Evolutionary conservation across 805 yeast genomes (phyloP).

Genomic region (Wickerhamomyces bovis): DNA sequence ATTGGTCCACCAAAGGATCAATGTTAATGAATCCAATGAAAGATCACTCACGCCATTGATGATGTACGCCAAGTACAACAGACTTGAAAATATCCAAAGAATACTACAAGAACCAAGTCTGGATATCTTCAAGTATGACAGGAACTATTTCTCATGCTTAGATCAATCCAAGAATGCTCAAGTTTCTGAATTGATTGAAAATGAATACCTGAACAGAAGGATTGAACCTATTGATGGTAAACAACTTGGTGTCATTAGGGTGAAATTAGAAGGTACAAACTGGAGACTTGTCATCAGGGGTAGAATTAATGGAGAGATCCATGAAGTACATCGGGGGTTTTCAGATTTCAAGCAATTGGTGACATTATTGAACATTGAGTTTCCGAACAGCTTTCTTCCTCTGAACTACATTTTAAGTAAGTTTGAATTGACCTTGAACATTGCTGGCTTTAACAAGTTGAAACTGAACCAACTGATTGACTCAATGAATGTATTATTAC

Average conservation of each 20-base stretch:
- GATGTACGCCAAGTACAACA: constrained; percentile 62
- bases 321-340: constrained; percentile 23
- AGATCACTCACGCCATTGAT: constrained; percentile 64
- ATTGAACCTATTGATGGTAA: constrained; percentile 19
- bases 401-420: constrained; percentile 17
- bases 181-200: constrained; percentile 32
- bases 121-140: constrained; percentile 31
- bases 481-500: constrained; percentile 43
- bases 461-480: constrained; percentile 42
- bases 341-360: constrained; percentile 29
- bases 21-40: constrained; percentile 56
- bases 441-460: constrained; percentile 34
- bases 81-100: constrained; percentile 50
- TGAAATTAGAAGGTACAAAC: constrained; percentile 25
- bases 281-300: constrained; percentile 27
- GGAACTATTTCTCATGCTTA: constrained; percentile 30
- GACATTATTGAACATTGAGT: constrained; percentile 30
- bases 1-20: constrained; percentile 31
- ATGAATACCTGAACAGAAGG: constrained; percentile 15
- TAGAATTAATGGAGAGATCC: constrained; percentile 4
- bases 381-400: constrained; percentile 30
- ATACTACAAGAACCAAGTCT: constrained; percentile 41
- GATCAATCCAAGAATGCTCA: constrained; percentile 39
- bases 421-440: constrained; percentile 17
- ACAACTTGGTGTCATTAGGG: constrained; percentile 30